These are phyloP conservation scores for Leccinum pallidistipes DNA, from an alignment of 1,284 basidiomycete genomes.

Conservation along the genomic window DNA sequence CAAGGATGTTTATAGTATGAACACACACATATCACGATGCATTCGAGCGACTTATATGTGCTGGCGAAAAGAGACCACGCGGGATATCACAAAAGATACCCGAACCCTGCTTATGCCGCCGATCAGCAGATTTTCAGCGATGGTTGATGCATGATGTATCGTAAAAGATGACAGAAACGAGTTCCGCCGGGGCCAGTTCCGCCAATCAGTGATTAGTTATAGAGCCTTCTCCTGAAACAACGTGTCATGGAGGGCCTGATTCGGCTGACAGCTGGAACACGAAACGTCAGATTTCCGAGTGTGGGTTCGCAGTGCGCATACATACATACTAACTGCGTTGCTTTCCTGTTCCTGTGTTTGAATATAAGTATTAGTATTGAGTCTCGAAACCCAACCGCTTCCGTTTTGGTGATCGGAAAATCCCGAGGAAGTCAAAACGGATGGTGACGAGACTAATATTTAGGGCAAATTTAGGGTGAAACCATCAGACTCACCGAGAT, in stretches of 20 bases:
- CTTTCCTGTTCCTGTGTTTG: neutral
- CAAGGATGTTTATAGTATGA: neutral
- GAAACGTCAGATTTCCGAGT: neutral
- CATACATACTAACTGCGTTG: neutral
- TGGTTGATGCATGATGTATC: neutral
- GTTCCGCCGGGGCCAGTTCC: neutral
- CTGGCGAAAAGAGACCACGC: neutral
- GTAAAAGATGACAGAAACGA: neutral
- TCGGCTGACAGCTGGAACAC: neutral
- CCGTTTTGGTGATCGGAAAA: too few species aligned
- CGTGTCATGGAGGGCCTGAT: neutral
- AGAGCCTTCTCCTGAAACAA: neutral
- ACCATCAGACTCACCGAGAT: neutral
- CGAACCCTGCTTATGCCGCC: neutral
- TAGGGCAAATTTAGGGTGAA: neutral
- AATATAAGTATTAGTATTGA: too few species aligned
- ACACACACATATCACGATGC: too few species aligned
- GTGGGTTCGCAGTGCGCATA: neutral
- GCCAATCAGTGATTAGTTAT: neutral
- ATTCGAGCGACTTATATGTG: slow-evolving; percentile 2
- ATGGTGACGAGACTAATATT: too few species aligned
- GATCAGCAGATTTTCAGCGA: neutral
- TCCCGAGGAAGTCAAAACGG: too few species aligned
- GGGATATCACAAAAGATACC: neutral
- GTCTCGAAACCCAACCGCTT: too few species aligned